A percentile compares a stretch with the other conserved stretches of the same genome.
These are phyloP conservation scores for Aspergillus phoenicis DNA, from an alignment of 2,329 filamentous ascomycete species.

Conservation along the genomic window DNA sequence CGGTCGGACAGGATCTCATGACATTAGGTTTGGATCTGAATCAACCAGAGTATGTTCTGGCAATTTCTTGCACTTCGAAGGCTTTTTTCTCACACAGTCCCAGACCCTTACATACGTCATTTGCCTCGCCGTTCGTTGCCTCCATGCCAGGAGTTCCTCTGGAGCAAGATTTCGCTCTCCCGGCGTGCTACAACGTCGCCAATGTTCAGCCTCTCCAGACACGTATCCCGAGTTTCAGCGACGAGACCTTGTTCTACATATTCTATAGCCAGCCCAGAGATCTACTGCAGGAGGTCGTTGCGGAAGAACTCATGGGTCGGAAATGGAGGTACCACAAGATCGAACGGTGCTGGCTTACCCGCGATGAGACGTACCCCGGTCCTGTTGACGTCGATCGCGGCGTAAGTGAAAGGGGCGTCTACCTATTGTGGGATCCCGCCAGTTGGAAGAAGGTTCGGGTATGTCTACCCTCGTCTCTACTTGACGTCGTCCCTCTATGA, in stretches of 20 bases:
- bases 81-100: slow-evolving; percentile 11
- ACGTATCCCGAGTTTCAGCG: slow-evolving; percentile 61
- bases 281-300: slow-evolving; percentile 66
- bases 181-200: slow-evolving; percentile 65
- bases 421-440: slow-evolving; percentile 53
- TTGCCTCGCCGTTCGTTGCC: slow-evolving; percentile 65
- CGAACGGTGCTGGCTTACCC: slow-evolving; percentile 55
- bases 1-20: slow-evolving; percentile 66
- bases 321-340: slow-evolving; percentile 58
- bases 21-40: slow-evolving; percentile 66
- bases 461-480: slow-evolving; percentile 25
- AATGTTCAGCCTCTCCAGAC: slow-evolving; percentile 65
- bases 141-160: slow-evolving; percentile 58
- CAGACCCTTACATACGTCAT: slow-evolving; percentile 64
- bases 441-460: slow-evolving; percentile 55
- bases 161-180: slow-evolving; percentile 65
- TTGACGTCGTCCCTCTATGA: neutral
- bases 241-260: slow-evolving; percentile 69
- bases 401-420: slow-evolving; percentile 54
- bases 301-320: slow-evolving; percentile 60
- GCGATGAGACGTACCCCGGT: slow-evolving; percentile 51
- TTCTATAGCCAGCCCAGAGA: slow-evolving; percentile 70
- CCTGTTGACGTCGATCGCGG: slow-evolving; percentile 53
- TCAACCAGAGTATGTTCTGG: slow-evolving; percentile 56
- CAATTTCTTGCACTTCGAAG: neutral